phyloP scores from a whole-genome alignment of 805 yeast species.

The Metschnikowia proteae region DNA sequence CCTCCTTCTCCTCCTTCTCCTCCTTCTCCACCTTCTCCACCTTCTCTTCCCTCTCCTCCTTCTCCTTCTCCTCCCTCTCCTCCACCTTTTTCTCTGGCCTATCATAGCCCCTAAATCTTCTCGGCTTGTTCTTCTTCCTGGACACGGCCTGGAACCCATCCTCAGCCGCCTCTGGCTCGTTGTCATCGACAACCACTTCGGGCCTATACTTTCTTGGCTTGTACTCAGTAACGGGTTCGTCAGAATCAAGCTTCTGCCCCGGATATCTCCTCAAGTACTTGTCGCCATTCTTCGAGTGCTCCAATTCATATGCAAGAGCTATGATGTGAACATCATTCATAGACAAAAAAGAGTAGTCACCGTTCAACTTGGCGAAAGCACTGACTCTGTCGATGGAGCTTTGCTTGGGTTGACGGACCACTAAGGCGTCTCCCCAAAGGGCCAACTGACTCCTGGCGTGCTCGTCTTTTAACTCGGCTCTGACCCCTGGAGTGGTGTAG shows the following conservation, averaged over 20 bases:
- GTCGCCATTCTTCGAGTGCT: constrained; percentile 68
- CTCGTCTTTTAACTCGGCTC: constrained; percentile 81
- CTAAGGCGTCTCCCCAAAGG: constrained; percentile 73
- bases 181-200: constrained; percentile 4
- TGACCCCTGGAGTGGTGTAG: constrained; percentile 90
- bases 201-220: constrained; percentile 1
- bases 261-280: constrained; percentile 70
- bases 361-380: constrained; percentile 80
- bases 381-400: constrained; percentile 61
- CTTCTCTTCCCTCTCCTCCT: constrained; percentile 1
- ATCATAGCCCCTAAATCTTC: background rate
- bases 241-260: constrained; percentile 48
- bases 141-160: constrained; percentile 24
- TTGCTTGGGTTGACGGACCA: constrained; percentile 72
- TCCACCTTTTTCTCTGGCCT: background rate
- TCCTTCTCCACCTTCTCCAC: background rate
- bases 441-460: constrained; percentile 72
- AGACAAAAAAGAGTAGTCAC: constrained; percentile 86
- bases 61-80: background rate
- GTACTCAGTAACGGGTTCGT: constrained; percentile 12
- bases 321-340: constrained; percentile 88
- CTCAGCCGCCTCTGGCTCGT: constrained; percentile 8
- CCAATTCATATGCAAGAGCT: constrained; percentile 88
- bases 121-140: constrained; percentile 12
- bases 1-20: background rate